A percentile compares a stretch with the other conserved stretches of the same genome.
Conservation (phyloP, 2,329 filamentous ascomycete species). For the Talaromyces sp. region DNA sequence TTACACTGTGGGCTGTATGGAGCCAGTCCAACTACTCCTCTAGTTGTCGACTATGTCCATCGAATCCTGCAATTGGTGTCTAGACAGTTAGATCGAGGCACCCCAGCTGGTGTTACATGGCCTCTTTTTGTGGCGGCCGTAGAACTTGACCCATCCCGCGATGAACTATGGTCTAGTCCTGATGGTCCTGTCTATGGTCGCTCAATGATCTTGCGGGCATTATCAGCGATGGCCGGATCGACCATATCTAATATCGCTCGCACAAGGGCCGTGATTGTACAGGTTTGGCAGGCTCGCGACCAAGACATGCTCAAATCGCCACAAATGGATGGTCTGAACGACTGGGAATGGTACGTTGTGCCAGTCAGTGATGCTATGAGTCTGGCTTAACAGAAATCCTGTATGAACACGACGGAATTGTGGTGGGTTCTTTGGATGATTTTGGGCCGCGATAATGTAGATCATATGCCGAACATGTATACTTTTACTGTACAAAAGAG, state of each 20-base stretch:
- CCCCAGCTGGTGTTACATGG: constrained; percentile 44
- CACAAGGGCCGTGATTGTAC: constrained; percentile 51
- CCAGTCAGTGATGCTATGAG: constrained; percentile 48
- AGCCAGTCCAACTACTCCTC: constrained; percentile 44
- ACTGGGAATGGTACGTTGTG: constrained; percentile 48
- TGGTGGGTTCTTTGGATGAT: not conserved
- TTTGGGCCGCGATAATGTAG: not conserved
- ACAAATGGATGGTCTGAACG: constrained; percentile 32
- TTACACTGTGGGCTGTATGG: constrained; percentile 50
- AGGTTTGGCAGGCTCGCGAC: constrained; percentile 53
- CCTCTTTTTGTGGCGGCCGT: constrained; percentile 50
- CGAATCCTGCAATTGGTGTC: constrained; percentile 40
- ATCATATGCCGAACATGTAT: not conserved
- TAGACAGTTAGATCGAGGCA: constrained; percentile 36
- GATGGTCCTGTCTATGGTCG: constrained; percentile 35
- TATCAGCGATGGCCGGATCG: constrained; percentile 45
- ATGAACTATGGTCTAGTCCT: constrained; percentile 37
- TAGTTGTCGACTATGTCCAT: constrained; percentile 36
- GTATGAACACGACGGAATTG: not conserved
- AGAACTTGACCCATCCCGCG: constrained; percentile 43
- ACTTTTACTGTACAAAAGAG: too few species aligned
- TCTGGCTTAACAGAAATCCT: constrained; percentile 34
- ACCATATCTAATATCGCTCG: constrained; percentile 50
- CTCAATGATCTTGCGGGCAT: constrained; percentile 42
- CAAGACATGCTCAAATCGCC: constrained; percentile 32